A percentile compares a stretch with the other conserved stretches of the same genome.
Evolutionary conservation across 1,284 basidiomycete genomes (phyloP).

Genomic region (Uromyces viciae-fabae): DNA sequence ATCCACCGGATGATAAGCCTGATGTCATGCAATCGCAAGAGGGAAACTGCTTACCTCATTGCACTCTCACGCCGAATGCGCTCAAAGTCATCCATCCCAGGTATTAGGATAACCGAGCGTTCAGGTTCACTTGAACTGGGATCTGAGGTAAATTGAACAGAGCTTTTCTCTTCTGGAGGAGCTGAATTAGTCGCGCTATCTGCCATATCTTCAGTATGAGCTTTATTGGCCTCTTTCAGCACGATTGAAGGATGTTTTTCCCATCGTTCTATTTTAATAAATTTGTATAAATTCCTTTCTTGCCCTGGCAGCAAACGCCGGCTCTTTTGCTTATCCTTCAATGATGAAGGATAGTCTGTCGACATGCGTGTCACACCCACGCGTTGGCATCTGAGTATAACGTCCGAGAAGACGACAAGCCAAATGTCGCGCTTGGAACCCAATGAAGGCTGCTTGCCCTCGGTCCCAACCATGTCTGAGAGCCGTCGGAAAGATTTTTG

Average conservation of each 20-base stretch:
- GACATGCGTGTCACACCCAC: slow-evolving; percentile 84
- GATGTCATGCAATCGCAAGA: too few relatives aligned
- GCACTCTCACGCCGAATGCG: slow-evolving; percentile 36
- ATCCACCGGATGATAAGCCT: too few relatives aligned
- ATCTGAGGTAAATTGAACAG: neutral
- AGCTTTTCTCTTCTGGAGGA: neutral
- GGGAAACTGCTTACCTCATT: slow-evolving; percentile 25
- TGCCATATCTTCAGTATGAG: neutral
- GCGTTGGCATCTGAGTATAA: slow-evolving; percentile 83
- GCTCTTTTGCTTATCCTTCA: slow-evolving; percentile 26
- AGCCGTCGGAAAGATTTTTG: slow-evolving; percentile 50
- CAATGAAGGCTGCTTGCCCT: slow-evolving; percentile 48
- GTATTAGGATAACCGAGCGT: neutral
- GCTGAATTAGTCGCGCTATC: neutral
- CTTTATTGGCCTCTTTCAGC: slow-evolving; percentile 30
- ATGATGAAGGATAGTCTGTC: slow-evolving; percentile 54
- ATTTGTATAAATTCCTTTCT: slow-evolving; percentile 41
- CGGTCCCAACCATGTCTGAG: slow-evolving; percentile 50
- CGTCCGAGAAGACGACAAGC: slow-evolving; percentile 92
- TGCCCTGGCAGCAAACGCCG: slow-evolving; percentile 30
- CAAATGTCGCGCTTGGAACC: slow-evolving; percentile 70
- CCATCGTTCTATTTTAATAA: slow-evolving; percentile 44
- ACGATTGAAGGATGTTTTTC: slow-evolving; percentile 36
- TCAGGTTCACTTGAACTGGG: neutral
- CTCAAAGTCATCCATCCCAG: slow-evolving; percentile 33